phyloP scores from a whole-genome alignment of 139 green algal genomes.

The Penium margaritaceum region DNA sequence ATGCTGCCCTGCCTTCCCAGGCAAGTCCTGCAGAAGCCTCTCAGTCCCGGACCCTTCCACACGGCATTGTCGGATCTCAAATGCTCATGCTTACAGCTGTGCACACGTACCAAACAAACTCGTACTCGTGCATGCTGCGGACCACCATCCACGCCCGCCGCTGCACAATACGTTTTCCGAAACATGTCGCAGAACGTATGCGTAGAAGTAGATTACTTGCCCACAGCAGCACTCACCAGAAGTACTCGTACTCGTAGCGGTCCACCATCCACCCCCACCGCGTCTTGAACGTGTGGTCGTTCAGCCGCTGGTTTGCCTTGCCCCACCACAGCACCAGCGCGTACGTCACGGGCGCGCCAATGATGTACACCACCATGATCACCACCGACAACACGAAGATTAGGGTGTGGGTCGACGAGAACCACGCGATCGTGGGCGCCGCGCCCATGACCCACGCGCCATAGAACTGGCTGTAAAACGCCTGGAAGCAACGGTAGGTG shows the following conservation, averaged over 20 bases:
- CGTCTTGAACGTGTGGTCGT: neutral
- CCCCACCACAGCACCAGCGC: constrained; percentile 4
- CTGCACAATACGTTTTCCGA: too few species aligned
- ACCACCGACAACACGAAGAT: neutral
- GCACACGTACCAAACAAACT: too few species aligned
- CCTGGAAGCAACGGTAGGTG: constrained; percentile 6
- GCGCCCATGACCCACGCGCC: neutral
- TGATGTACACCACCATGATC: neutral
- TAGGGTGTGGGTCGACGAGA: neutral
- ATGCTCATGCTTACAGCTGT: too few species aligned
- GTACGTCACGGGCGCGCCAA: neutral
- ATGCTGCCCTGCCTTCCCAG: too few species aligned
- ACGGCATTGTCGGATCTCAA: too few species aligned
- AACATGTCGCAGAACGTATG: too few species aligned
- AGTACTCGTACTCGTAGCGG: constrained; percentile 12
- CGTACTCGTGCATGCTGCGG: too few species aligned
- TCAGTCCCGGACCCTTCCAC: too few species aligned
- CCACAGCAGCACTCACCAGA: too few species aligned
- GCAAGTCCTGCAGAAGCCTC: too few species aligned
- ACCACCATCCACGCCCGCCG: too few species aligned
- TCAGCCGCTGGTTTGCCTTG: neutral
- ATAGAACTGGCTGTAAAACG: neutral
- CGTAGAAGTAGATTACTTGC: too few species aligned
- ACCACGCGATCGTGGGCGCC: neutral
- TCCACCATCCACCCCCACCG: constrained; percentile 6